These are phyloP conservation scores for Sabuloglossum arenarium DNA, from an alignment of 495 filamentous ascomycete species.

Conservation along the genomic window DNA sequence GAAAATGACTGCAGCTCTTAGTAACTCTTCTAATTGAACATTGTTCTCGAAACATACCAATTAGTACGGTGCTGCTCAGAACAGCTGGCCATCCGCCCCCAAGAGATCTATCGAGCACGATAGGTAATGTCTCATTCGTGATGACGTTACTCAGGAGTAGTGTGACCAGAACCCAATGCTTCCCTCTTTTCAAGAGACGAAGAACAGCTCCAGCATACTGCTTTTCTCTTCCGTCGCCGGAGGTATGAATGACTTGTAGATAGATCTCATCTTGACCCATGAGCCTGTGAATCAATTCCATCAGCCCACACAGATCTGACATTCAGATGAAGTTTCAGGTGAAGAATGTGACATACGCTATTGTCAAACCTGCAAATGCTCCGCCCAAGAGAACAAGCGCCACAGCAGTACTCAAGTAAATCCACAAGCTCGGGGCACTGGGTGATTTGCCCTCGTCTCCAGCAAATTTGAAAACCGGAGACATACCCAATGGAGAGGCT, in stretches of 20 bases:
- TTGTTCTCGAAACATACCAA: constrained; percentile 37
- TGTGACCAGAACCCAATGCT: constrained; percentile 98
- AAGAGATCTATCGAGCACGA: constrained; percentile 80
- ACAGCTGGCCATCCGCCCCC: constrained; percentile 93
- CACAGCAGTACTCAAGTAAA: constrained; percentile 45
- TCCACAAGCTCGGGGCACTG: constrained; percentile 40
- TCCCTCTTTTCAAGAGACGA: constrained; percentile 62
- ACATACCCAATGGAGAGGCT: constrained; percentile 16
- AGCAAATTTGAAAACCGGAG: constrained; percentile 7
- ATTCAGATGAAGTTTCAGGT: neutral
- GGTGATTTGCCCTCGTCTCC: constrained; percentile 21
- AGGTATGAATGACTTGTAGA: constrained; percentile 75
- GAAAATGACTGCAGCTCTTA: constrained; percentile 60
- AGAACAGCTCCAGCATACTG: constrained; percentile 69
- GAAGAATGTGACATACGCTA: constrained; percentile 32
- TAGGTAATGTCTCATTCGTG: constrained; percentile 91
- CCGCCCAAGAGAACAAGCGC: constrained; percentile 70
- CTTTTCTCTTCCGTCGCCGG: constrained; percentile 61
- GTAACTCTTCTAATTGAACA: neutral
- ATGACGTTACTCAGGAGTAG: constrained; percentile 90
- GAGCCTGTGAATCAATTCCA: neutral
- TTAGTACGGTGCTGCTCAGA: constrained; percentile 74
- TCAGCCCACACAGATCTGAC: neutral
- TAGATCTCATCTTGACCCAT: constrained; percentile 71
- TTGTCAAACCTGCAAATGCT: constrained; percentile 90